These are phyloP conservation scores for Baorangia bicolor DNA, from an alignment of 768 basidiomycete genomes.

Conservation along the genomic window DNA sequence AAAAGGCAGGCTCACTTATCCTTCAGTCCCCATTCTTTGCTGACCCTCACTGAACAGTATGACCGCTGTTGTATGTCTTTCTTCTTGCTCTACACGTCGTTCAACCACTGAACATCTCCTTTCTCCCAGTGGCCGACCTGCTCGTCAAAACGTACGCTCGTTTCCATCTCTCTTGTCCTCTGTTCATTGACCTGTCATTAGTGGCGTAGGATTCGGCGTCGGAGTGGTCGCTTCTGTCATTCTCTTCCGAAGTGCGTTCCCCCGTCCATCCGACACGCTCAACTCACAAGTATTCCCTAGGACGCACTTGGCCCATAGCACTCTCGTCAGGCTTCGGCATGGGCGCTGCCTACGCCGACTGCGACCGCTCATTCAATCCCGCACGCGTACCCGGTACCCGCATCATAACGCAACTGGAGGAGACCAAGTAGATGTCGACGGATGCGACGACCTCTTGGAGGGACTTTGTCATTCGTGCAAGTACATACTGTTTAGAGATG, in stretches of 20 bases:
- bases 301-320: constrained; percentile 90
- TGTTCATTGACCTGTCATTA: constrained; percentile 31
- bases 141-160: constrained; percentile 79
- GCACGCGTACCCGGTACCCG: constrained; percentile 84
- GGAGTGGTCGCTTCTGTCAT: constrained; percentile 89
- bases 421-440: constrained; percentile 21
- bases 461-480: neutral
- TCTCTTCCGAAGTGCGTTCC: constrained; percentile 81
- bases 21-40: neutral
- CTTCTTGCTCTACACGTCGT: constrained; percentile 19
- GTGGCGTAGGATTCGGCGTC: constrained; percentile 85
- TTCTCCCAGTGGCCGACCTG: constrained; percentile 67
- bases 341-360: constrained; percentile 87
- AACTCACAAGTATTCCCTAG: constrained; percentile 39
- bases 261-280: neutral
- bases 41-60: constrained; percentile 49
- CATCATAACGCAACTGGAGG: constrained; percentile 47
- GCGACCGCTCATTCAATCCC: constrained; percentile 91
- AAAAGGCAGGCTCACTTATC: constrained; percentile 60
- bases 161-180: neutral
- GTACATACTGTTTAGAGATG: constrained; percentile 28
- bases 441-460: neutral
- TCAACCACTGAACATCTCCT: constrained; percentile 1
- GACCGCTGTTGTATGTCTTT: constrained; percentile 81
- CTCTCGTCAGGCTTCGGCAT: constrained; percentile 84